Percentiles rank a stretch among this genome's conserved stretches.
Conservation (phyloP, 371 early-diverging fungal genomes). For the Mortierella sp. region DNA sequence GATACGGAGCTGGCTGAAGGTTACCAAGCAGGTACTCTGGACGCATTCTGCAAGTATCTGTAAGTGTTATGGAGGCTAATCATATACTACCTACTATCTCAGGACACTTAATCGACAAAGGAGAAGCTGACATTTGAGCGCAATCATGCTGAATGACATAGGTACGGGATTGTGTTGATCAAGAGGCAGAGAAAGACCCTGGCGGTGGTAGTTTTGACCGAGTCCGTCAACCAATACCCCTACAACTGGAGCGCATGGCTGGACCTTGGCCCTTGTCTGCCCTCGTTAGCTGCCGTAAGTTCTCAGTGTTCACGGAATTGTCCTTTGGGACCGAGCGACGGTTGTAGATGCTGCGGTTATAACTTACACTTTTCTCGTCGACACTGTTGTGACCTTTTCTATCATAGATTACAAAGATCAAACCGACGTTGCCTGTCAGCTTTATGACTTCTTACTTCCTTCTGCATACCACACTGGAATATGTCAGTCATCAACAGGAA, state of each 20-base stretch:
- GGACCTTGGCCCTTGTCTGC: conserved; percentile 73
- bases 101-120: neutral
- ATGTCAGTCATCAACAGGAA: conserved; percentile 31
- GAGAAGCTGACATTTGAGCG: neutral
- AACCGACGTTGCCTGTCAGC: conserved; percentile 36
- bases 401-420: conserved; percentile 29
- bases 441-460: conserved; percentile 50
- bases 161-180: conserved; percentile 69
- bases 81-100: neutral
- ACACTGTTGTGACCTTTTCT: neutral
- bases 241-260: conserved; percentile 96
- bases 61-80: conserved; percentile 40
- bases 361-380: conserved; percentile 18
- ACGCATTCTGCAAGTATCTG: conserved; percentile 80
- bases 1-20: conserved; percentile 63
- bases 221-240: conserved; percentile 78
- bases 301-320: neutral
- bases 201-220: conserved; percentile 72
- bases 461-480: conserved; percentile 36
- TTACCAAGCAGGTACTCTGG: conserved; percentile 63
- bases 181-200: conserved; percentile 61
- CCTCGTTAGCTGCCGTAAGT: conserved; percentile 64
- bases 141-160: conserved; percentile 23
- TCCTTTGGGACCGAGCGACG: too few relatives aligned
- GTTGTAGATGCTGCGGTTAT: neutral